These are phyloP conservation scores for Stemphylium vesicarium DNA, from an alignment of 2,329 filamentous ascomycete species.

Conservation along the genomic window DNA sequence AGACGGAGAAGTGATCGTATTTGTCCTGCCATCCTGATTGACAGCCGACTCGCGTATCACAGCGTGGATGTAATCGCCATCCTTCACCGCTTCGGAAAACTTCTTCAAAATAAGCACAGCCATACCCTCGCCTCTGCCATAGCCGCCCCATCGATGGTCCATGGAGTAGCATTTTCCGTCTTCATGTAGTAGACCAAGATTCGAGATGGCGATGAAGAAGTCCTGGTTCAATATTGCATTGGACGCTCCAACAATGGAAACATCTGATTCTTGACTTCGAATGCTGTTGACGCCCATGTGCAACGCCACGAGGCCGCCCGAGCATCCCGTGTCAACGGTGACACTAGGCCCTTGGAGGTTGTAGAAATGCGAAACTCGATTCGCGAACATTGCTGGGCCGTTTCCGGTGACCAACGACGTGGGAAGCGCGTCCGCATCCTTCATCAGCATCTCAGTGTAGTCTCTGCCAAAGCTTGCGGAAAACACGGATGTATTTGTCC, in stretches of 20 bases:
- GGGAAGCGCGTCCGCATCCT: background rate
- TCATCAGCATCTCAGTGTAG: background rate
- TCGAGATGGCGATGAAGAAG: slow-evolving; percentile 2
- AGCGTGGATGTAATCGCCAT: slow-evolving; percentile 4
- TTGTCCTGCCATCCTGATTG: slow-evolving; percentile 1
- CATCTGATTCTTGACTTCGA: background rate
- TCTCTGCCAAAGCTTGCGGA: background rate
- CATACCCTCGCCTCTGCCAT: slow-evolving; percentile 1
- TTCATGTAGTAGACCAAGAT: background rate
- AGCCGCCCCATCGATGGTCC: background rate
- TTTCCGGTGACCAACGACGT: slow-evolving; percentile 1
- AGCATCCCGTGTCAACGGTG: background rate
- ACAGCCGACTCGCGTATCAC: background rate
- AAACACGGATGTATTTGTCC: slow-evolving; percentile 1
- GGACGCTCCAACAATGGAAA: background rate
- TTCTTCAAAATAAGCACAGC: background rate
- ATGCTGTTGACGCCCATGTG: slow-evolving; percentile 3
- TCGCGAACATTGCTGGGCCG: slow-evolving; percentile 1
- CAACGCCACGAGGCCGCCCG: background rate
- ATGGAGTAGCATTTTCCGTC: slow-evolving; percentile 1
- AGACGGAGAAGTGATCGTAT: slow-evolving; percentile 1
- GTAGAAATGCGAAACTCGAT: slow-evolving; percentile 5
- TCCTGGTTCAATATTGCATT: slow-evolving; percentile 1
- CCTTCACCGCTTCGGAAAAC: background rate
- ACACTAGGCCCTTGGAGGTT: slow-evolving; percentile 1